Evolutionary conservation across 306 rosid genomes (phyloP), one percentile per base, ranked within the genome.

Genomic region (Vicia villosa): DNA sequence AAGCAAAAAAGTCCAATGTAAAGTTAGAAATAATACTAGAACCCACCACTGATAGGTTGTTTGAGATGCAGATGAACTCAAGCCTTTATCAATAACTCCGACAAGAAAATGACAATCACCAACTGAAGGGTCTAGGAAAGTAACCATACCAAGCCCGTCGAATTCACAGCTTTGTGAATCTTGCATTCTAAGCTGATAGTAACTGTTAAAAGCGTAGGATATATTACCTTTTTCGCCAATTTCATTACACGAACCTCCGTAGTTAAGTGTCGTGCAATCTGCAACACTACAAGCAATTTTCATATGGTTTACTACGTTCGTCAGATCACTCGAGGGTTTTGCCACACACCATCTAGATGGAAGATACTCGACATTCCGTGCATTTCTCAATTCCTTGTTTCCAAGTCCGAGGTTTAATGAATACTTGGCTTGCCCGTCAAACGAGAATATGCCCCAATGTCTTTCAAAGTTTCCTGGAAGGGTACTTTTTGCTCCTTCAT

Each of bases 261-360:
- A 88, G 80, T 77, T 76, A 70, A 90, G 97, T 0, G 92, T 90
- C 1, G 98, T 88, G 89, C 98, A 94, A 73, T 94, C 98, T 9
- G 96, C 98, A 81, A 80, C 77, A 80, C 92, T 79, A 19, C 98
- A 94, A 8, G 95, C 97, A 40, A 88, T 83, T 83, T 77, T 79
- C 81, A 90, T 80, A 50, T 88, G 95, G 85, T 84, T 87, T 6
- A 82, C 83, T 63, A 84, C 96, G 15, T 61, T 76, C 0, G 84
- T 47, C 74, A 87, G 73, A 76, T 88, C 91, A 64, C 82, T 26
- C 1, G 72, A 72, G 15, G 99, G 99, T 74, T 80, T 79, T 28
- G 99, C 97, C 67, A 91, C 86, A 50, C 99, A 94, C 99, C 99
- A 94, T 74, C 97, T 84, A 11, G 92, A 88, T 5, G 96, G 97